Evolutionary conservation across 1,139 yeast genomes (phyloP), one percentile per base, ranked within the genome.

Genomic region (Blastobotrys elegans): DNA sequence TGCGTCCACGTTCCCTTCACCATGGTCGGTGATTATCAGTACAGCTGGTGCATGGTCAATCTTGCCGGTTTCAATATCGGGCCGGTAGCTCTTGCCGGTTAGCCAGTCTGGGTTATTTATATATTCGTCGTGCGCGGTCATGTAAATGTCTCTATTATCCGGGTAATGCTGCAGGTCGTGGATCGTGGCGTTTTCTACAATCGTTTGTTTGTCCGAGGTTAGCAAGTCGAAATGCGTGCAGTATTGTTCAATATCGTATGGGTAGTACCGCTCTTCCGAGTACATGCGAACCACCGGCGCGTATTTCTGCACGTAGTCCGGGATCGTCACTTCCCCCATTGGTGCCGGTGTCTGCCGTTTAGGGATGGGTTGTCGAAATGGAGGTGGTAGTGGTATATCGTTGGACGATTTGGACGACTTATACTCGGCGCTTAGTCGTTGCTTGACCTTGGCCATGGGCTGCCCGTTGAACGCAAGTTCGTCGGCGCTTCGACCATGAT

Each of bases 1-100:
- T 0, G 97, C 89, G 64, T 92, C 98, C 0, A 84, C 80, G 79
- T 94, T 83, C 2, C 96, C 96, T 56, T 87, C 84, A 0, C 96
- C 97, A 62, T 89, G 89, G 62, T 90, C 97, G 0, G 86, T 92
- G 1, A 87, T 90, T 27, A 90, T 75, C 41, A 90, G 67, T 0
- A 83, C 75, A 0, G 95, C 90, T 0, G 97, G 96, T 0, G 95
- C 96, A 55, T 82, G 71, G 45, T 70, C 69, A 27, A 86, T 80
- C 47, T 74, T 76, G 0, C 97, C 97, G 35, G 81, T 79, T 45
- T 80, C 77, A 43, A 83, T 70, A 48, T 79, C 80, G 1, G 97
- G 97, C 33, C 30, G 18, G 46, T 74, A 68, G 59, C 84, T 84
- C 30, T 62, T 59, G 0, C 97, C 97, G 0, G 96, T 82, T 48